Conservation (phyloP, 208 protist species). For the Endotrypanum monterogeii region DNA sequence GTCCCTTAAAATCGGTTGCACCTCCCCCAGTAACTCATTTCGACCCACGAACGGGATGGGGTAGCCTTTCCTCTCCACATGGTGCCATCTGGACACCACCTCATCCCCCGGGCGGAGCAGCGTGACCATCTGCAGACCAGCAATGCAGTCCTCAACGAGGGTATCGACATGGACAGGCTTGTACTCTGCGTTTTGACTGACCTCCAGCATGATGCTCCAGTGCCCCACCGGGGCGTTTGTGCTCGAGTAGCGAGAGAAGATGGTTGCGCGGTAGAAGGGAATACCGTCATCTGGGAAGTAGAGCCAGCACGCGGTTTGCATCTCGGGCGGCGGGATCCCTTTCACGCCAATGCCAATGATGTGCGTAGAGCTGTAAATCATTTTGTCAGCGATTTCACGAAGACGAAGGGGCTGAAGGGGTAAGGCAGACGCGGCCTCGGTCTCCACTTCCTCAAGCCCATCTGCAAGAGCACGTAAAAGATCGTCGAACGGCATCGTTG, state of each 20-base stretch:
- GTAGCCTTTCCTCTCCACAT: conserved; percentile 72
- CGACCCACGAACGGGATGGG: conserved; percentile 66
- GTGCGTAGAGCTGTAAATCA: conserved; percentile 62
- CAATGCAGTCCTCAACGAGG: conserved; percentile 53
- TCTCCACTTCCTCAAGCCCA: conserved; percentile 27
- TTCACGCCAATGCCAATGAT: conserved; percentile 71
- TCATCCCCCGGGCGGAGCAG: conserved; percentile 46
- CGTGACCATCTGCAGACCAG: conserved; percentile 32
- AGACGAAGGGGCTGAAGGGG: conserved; percentile 20
- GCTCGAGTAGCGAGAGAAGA: conserved; percentile 76
- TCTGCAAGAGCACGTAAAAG: conserved; percentile 38
- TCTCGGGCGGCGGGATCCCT: conserved; percentile 42
- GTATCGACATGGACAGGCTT: conserved; percentile 37
- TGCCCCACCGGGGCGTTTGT: conserved; percentile 54
- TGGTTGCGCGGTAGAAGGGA: conserved; percentile 79
- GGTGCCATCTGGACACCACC: conserved; percentile 58
- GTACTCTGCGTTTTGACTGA: conserved; percentile 34
- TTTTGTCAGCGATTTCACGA: conserved; percentile 40
- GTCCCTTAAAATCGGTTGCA: conserved; percentile 36
- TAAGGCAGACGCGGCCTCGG: background rate
- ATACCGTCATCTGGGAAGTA: conserved; percentile 74
- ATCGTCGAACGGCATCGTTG: conserved; percentile 60
- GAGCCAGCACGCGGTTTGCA: conserved; percentile 71
- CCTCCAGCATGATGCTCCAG: conserved; percentile 79
- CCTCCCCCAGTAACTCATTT: conserved; percentile 52